phyloP scores from a whole-genome alignment of 192 early-diverging fungal genomes.

The Podochytrium sp. region DNA sequence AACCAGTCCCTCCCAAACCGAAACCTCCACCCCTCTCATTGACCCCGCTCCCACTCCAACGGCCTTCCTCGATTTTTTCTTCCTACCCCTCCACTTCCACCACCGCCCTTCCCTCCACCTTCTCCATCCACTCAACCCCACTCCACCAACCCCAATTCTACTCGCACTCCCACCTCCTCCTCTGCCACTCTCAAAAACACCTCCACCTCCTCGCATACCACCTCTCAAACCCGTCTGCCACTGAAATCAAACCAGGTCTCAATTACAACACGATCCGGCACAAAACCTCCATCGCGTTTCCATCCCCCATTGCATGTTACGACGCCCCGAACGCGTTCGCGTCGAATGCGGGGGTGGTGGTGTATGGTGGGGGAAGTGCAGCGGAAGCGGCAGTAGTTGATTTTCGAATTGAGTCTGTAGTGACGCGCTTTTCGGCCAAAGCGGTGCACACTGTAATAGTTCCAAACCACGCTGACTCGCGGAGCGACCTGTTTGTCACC shows the following conservation, averaged over 20 bases:
- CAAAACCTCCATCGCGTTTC: neutral
- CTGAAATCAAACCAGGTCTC: constrained; percentile 11
- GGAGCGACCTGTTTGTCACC: constrained; percentile 11
- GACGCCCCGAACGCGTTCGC: constrained; percentile 2
- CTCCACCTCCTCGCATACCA: neutral
- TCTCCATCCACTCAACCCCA: neutral
- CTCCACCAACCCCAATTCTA: constrained; percentile 4
- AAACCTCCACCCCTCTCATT: neutral
- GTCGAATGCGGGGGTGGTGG: neutral
- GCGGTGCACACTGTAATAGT: constrained; percentile 10
- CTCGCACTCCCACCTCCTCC: neutral
- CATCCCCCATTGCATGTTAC: neutral
- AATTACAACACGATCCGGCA: constrained; percentile 1
- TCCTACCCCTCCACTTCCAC: neutral
- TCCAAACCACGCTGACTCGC: neutral
- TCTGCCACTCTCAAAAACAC: neutral
- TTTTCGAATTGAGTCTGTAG: constrained; percentile 18
- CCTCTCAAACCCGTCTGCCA: neutral
- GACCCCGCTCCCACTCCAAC: neutral
- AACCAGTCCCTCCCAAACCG: neutral
- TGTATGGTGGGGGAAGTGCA: constrained; percentile 11
- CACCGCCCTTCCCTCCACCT: neutral
- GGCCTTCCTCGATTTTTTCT: too few relatives aligned
- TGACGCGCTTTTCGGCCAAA: neutral
- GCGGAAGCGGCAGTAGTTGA: neutral